These are phyloP conservation scores for Nannochloropsis oceanica DNA, from an alignment of 108 stramenopile genomes.

Conservation along the genomic window DNA sequence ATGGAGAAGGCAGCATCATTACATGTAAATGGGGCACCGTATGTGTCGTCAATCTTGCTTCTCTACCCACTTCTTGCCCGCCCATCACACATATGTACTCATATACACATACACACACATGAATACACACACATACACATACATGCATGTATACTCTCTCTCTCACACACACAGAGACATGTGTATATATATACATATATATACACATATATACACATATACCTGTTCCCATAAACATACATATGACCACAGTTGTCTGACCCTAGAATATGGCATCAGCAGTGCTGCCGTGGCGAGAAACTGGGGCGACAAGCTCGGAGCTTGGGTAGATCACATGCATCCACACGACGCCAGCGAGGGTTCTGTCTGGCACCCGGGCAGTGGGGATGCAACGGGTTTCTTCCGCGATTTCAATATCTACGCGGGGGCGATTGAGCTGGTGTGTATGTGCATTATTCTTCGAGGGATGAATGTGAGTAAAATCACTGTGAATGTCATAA, in stretches of 20 bases:
- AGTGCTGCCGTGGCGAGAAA: constrained; percentile 67
- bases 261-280: constrained; percentile 60
- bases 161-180: neutral
- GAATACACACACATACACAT: neutral
- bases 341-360: too few relatives aligned
- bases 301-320: constrained; percentile 77
- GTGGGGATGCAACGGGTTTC: neutral
- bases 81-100: too few relatives aligned
- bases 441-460: constrained; percentile 31
- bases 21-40: too few relatives aligned
- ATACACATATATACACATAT: too few relatives aligned
- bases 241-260: constrained; percentile 41
- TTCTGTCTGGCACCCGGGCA: neutral
- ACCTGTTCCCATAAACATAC: neutral
- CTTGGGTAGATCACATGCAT: constrained; percentile 35
- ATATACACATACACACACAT: too few relatives aligned
- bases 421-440: constrained; percentile 10
- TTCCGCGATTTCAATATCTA: neutral
- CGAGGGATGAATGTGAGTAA: constrained; percentile 60
- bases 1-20: neutral
- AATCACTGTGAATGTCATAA: constrained; percentile 59
- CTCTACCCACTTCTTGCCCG: too few relatives aligned
- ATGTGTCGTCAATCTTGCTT: too few relatives aligned
- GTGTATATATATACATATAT: too few relatives aligned
- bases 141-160: too few relatives aligned